Conservation (phyloP, 345 rosid species). For the Gossypium stocksii region DNA sequence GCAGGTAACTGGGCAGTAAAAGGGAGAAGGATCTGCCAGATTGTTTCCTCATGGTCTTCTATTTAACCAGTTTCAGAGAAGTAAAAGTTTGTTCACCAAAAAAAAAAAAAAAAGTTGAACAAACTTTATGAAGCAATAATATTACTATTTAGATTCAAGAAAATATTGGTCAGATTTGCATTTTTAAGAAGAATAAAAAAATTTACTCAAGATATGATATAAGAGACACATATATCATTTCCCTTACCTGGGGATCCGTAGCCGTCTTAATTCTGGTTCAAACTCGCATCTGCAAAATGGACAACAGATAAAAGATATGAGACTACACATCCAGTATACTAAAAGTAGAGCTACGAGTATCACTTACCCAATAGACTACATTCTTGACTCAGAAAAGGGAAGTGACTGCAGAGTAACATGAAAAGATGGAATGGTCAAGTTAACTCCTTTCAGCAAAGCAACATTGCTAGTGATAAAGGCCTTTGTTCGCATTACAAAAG, state of each 20-base stretch:
- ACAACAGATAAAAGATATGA: background rate
- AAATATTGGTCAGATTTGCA: background rate
- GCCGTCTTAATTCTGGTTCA: background rate
- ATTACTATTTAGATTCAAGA: background rate
- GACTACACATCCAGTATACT: background rate
- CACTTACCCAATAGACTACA: background rate
- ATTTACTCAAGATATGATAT: background rate
- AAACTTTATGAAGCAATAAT: background rate
- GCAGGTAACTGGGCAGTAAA: constrained; percentile 48
- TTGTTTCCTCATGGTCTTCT: constrained; percentile 47
- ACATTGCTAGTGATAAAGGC: background rate
- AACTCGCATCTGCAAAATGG: background rate
- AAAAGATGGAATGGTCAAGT: background rate
- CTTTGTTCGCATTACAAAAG: background rate
- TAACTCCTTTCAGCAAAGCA: background rate
- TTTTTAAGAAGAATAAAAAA: background rate
- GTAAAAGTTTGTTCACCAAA: background rate
- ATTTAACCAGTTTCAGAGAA: background rate
- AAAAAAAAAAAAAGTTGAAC: background rate
- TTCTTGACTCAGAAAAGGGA: background rate
- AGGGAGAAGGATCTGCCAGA: constrained; percentile 37
- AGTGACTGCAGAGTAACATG: background rate
- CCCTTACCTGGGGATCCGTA: background rate
- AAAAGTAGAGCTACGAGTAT: background rate
- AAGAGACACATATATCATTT: background rate